A percentile compares a stretch with the other conserved stretches of the same genome.
phyloP scores from a whole-genome alignment of 2,329 filamentous ascomycete genomes.

The Hymenoscyphus repandus region DNA sequence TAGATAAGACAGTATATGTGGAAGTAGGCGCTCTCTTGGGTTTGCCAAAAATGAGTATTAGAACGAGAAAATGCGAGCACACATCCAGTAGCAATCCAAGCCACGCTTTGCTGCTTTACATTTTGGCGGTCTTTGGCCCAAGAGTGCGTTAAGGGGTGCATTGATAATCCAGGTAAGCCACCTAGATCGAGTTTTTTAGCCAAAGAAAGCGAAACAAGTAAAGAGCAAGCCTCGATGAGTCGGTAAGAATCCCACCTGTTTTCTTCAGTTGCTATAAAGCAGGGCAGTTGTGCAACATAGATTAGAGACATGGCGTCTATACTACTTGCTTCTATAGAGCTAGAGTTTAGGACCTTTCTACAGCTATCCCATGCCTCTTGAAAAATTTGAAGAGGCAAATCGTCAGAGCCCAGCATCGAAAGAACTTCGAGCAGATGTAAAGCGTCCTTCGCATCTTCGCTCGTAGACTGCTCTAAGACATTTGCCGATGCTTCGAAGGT shows the following conservation, averaged over 20 bases:
- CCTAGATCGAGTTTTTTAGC: conserved; percentile 14
- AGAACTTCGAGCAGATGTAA: conserved; percentile 29
- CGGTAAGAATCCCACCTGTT: conserved; percentile 29
- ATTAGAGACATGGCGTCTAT: conserved; percentile 9
- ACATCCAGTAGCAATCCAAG: conserved; percentile 17
- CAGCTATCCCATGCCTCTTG: conserved; percentile 24
- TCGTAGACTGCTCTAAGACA: conserved; percentile 18
- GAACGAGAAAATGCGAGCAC: conserved; percentile 14
- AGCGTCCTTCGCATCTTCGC: conserved; percentile 22
- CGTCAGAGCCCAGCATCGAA: conserved; percentile 24
- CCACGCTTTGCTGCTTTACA: conserved; percentile 7
- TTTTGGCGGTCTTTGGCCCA: conserved; percentile 21
- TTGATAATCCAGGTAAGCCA: conserved; percentile 23
- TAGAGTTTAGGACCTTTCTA: conserved; percentile 4
- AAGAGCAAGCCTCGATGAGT: conserved; percentile 24
- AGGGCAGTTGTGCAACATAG: conserved; percentile 18
- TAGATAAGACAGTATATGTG: conserved; percentile 14
- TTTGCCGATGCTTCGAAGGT: conserved; percentile 34
- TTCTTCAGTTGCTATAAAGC: conserved; percentile 13
- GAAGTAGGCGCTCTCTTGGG: conserved; percentile 9
- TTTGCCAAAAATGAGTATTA: conserved; percentile 7
- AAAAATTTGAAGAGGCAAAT: conserved; percentile 30
- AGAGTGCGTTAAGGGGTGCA: conserved; percentile 20
- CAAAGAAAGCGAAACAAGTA: conserved; percentile 30
- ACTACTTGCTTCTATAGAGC: conserved; percentile 1